phyloP scores from a whole-genome alignment of 345 rosid genomes.

The Murraya paniculata region DNA sequence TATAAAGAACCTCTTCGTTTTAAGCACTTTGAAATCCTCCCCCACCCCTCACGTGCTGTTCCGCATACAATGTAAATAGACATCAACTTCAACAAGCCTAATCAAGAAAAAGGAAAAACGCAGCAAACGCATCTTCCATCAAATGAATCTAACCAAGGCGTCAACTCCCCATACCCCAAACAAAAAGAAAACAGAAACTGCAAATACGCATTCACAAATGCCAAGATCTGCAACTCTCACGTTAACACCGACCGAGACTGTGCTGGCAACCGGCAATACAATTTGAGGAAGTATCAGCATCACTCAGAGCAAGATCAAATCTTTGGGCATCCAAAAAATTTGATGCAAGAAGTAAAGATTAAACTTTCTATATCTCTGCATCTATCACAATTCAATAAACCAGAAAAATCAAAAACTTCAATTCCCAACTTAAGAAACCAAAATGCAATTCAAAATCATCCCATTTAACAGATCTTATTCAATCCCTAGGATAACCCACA shows the following conservation, averaged over 20 bases:
- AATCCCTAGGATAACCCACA: neutral
- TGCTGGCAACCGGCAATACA: neutral
- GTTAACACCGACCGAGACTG: too few relatives aligned
- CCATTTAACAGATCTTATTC: constrained; percentile 27
- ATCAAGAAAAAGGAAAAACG: neutral
- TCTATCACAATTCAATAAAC: neutral
- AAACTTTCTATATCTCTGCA: neutral
- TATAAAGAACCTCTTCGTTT: neutral
- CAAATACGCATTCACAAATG: neutral
- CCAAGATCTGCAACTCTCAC: neutral
- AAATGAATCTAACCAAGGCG: neutral
- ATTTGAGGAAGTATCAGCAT: neutral
- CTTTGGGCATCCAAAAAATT: neutral
- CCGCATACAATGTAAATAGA: too few relatives aligned
- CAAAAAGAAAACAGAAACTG: neutral
- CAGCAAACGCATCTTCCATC: neutral
- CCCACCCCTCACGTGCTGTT: neutral
- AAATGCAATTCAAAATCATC: neutral
- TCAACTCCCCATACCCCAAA: neutral
- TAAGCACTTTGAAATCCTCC: neutral
- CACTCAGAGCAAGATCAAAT: neutral
- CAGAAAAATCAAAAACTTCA: neutral
- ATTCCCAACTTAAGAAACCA: neutral
- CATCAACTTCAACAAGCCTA: neutral
- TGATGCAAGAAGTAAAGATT: too few relatives aligned